A percentile compares a stretch with the other conserved stretches of the same genome.
Conservation (phyloP, 2,329 filamentous ascomycete genomes). For the Botrytis galanthina region DNA sequence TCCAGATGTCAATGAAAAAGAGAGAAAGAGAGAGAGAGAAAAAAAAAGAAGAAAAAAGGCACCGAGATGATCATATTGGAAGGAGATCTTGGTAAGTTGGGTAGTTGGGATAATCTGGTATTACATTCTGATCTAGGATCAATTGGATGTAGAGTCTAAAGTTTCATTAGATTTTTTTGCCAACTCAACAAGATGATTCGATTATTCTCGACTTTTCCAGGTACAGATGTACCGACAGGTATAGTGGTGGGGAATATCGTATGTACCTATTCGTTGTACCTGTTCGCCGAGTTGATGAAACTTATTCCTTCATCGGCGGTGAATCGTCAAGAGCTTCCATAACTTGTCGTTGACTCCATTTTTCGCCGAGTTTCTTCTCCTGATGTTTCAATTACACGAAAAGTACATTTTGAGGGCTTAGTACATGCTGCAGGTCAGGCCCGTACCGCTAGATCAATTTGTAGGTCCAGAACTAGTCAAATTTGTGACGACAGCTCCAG, state of each 20-base stretch:
- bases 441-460: constrained; percentile 3
- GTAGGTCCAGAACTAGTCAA: not conserved
- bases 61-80: not conserved
- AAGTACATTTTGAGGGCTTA: not conserved
- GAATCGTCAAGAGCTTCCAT: constrained; percentile 1
- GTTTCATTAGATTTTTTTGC: constrained; percentile 7
- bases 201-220: not conserved
- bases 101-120: not conserved
- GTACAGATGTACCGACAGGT: not conserved
- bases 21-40: no score
- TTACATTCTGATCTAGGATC: not conserved
- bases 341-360: constrained; percentile 11
- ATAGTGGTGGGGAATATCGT: not conserved
- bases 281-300: constrained; percentile 20
- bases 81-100: not conserved
- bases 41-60: not conserved
- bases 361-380: not conserved
- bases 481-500: not conserved
- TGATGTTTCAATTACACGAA: constrained; percentile 1
- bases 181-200: constrained; percentile 5
- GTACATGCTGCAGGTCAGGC: constrained; percentile 12
- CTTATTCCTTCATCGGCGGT: constrained; percentile 1
- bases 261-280: constrained; percentile 10
- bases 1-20: not conserved
- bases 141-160: not conserved